Base-by-base conservation (phyloP, 2,329 filamentous ascomycete species). In the Alternaria viburni region DNA sequence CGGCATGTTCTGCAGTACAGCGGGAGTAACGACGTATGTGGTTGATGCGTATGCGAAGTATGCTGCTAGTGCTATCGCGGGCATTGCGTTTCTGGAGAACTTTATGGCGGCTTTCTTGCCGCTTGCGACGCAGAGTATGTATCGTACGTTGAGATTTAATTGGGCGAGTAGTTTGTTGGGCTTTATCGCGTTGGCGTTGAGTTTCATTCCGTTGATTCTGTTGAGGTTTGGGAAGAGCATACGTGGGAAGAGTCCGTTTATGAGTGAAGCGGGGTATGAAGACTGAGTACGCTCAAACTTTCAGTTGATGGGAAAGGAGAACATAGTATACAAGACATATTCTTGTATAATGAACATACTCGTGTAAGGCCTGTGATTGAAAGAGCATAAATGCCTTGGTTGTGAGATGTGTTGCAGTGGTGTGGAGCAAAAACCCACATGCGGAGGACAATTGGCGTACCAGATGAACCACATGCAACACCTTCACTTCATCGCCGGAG, bases 1-100 rank as follows among this genome's bases (percentile, higher is more conserved):
- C 25, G 85, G 84, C 3, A 84, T 83, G 67, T 83, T 83, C 12
- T 76, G 80, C 30, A 81, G 86, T 9, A 81, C 85, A 0, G 75
- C 78, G 1, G 82, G 81, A 0, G 81, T 85, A 15, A 81, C 81
- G 17, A 81, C 82, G 59, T 87, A 87, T 55, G 74, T 86, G 13
- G 80, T 83, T 2, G 85, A 86, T 68, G 78, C 82, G 3, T 87
- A 86, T 62, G 79, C 80, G 3, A 82, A 81, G 54, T 86, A 85
- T 62, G 83, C 84, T 5, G 84, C 80, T 1, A 85, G 82, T 36
- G 83, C 84, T 0, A 79, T 86, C 25, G 84, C 82, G 5, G 84
- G 82, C 0, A 80, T 85, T 4, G 83, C 81, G 0, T 80, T 85
- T 44, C 79, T 82, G 5, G 85, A 86, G 72, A 86, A 86, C 59